A percentile compares a stretch with the other conserved stretches of the same genome.
These are phyloP conservation scores for Naematelia encephala DNA, from an alignment of 768 basidiomycete genomes.

Conservation along the genomic window DNA sequence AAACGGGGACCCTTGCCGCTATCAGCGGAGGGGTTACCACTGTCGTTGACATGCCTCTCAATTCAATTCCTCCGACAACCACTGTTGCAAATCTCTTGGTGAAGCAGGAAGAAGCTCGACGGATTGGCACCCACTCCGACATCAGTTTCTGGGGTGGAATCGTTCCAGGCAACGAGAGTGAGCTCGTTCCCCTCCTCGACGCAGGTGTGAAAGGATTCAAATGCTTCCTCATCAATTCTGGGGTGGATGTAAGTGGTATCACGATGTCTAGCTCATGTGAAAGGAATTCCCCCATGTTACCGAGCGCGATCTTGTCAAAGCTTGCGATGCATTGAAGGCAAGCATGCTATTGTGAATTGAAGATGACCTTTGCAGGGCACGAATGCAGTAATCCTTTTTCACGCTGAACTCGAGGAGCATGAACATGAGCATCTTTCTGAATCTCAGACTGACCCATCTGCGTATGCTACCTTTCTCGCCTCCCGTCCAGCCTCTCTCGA, in stretches of 20 bases:
- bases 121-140: constrained; percentile 59
- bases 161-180: constrained; percentile 78
- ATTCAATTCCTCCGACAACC: constrained; percentile 94
- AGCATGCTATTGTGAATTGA: constrained; percentile 10
- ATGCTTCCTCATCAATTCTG: constrained; percentile 92
- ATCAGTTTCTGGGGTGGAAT: constrained; percentile 94
- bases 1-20: constrained; percentile 85
- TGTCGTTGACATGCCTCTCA: constrained; percentile 95
- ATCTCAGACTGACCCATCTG: constrained; percentile 53
- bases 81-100: constrained; percentile 68
- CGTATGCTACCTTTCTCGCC: constrained; percentile 75
- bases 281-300: constrained; percentile 90
- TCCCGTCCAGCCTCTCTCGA: constrained; percentile 82
- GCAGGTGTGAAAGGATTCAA: constrained; percentile 93
- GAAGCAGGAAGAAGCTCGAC: constrained; percentile 67
- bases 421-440: constrained; percentile 21
- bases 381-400: constrained; percentile 75
- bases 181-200: constrained; percentile 70
- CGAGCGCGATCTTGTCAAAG: constrained; percentile 63
- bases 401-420: constrained; percentile 69
- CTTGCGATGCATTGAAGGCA: constrained; percentile 76
- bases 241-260: constrained; percentile 68
- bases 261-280: neutral
- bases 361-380: constrained; percentile 56
- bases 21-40: constrained; percentile 92